phyloP scores from a whole-genome alignment of 2,329 filamentous ascomycete species.

The Pyrenochaeta sp. region DNA sequence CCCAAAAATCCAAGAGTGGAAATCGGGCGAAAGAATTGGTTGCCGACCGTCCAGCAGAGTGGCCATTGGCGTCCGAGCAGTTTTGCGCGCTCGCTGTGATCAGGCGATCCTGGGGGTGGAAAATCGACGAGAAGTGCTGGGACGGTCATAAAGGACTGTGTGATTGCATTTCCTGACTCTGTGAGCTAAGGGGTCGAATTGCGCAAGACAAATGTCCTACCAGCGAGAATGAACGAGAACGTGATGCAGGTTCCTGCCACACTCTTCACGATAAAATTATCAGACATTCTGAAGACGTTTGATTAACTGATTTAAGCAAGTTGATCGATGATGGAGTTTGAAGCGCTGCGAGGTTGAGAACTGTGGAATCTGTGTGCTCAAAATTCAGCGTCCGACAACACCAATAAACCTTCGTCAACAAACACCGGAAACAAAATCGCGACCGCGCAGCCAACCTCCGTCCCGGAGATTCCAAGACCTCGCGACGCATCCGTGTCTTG shows the following conservation, averaged over 20 bases:
- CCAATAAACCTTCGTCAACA: slow-evolving; percentile 11
- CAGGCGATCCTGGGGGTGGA: slow-evolving; percentile 51
- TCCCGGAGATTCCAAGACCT: slow-evolving; percentile 9
- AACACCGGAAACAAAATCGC: slow-evolving; percentile 2
- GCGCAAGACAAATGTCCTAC: slow-evolving; percentile 35
- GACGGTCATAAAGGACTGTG: slow-evolving; percentile 62
- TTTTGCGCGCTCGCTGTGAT: slow-evolving; percentile 53
- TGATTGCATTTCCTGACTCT: slow-evolving; percentile 59
- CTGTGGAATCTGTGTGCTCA: not conserved
- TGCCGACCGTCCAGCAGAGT: slow-evolving; percentile 60
- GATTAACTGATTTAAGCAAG: not conserved
- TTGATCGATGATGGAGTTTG: not conserved
- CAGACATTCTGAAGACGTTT: slow-evolving; percentile 35
- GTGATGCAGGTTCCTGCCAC: slow-evolving; percentile 58
- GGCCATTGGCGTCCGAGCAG: slow-evolving; percentile 61
- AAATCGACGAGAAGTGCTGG: slow-evolving; percentile 60
- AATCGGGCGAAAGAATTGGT: slow-evolving; percentile 62
- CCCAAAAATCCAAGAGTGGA: slow-evolving; percentile 58
- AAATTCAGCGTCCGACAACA: slow-evolving; percentile 3
- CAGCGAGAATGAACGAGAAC: slow-evolving; percentile 60
- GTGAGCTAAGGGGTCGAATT: not conserved
- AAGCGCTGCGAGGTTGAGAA: not conserved
- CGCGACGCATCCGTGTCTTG: slow-evolving; percentile 6
- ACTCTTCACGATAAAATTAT: slow-evolving; percentile 45
- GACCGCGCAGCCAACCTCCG: slow-evolving; percentile 3